Evolutionary conservation across 2,329 filamentous ascomycete species (phyloP).

Genomic region (Xylaria digitata): DNA sequence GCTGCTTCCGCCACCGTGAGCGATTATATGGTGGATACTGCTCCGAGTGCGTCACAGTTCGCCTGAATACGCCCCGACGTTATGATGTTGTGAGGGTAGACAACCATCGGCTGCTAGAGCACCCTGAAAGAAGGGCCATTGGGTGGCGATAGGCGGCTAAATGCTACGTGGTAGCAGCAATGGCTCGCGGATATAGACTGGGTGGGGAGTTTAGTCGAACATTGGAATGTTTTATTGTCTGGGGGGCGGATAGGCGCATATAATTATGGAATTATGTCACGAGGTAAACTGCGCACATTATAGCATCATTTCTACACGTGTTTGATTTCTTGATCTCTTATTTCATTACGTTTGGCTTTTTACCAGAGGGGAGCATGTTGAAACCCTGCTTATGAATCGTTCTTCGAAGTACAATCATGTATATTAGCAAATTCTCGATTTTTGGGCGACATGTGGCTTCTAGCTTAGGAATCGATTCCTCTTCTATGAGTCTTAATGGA

Average conservation of each 20-base stretch:
- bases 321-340: conserved; percentile 7
- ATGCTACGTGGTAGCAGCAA: too few species aligned
- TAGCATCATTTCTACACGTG: background rate
- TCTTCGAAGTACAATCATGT: background rate
- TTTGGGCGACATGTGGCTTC: too few species aligned
- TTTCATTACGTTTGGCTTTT: background rate
- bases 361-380: background rate
- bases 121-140: conserved; percentile 33
- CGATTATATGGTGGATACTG: conserved; percentile 41
- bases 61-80: conserved; percentile 19
- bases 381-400: background rate
- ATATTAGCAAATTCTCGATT: background rate
- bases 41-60: conserved; percentile 37
- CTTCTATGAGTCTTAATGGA: background rate
- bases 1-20: conserved; percentile 35
- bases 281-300: background rate
- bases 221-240: background rate
- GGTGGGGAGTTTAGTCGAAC: background rate
- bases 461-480: too few species aligned
- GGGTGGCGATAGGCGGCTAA: conserved; percentile 25
- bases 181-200: background rate
- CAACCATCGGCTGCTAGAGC: conserved; percentile 19
- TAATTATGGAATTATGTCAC: background rate
- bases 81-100: conserved; percentile 12
- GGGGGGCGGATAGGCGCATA: background rate